Percentiles rank a stretch among this genome's conserved stretches.
Conservation (phyloP, 129 eudicot species). For the Tagetes patula region DNA sequence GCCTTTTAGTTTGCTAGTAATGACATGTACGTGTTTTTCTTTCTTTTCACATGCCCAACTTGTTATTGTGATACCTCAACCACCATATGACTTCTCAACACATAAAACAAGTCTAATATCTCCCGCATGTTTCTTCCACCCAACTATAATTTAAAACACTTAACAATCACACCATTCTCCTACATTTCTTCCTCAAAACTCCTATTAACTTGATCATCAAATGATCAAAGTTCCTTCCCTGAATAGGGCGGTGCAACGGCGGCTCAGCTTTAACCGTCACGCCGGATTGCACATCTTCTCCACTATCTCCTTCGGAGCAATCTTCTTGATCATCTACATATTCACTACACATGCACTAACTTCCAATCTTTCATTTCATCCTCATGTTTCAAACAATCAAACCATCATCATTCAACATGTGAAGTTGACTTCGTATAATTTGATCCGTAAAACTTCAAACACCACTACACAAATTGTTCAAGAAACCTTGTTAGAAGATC, state of each 20-base stretch:
- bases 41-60: slow-evolving; percentile 1
- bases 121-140: slow-evolving; percentile 27
- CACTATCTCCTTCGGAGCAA: not conserved
- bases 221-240: slow-evolving; percentile 20
- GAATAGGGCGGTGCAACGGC: not conserved
- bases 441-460: not conserved
- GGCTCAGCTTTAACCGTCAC: slow-evolving; percentile 9
- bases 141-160: slow-evolving; percentile 4
- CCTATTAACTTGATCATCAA: not conserved
- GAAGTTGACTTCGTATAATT: not conserved
- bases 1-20: too few relatives aligned
- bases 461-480: not conserved
- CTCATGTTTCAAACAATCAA: not conserved
- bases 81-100: not conserved
- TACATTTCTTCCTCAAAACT: slow-evolving; percentile 2
- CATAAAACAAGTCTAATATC: not conserved
- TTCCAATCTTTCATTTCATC: slow-evolving; percentile 6
- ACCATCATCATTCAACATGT: not conserved
- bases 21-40: too few relatives aligned
- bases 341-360: not conserved
- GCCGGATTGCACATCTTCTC: not conserved
- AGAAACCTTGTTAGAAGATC: not conserved
- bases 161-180: not conserved
- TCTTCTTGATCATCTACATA: not conserved
- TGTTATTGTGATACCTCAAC: not conserved